These are phyloP conservation scores for Naganishia vishniacii DNA, from an alignment of 768 basidiomycete genomes.

Conservation along the genomic window DNA sequence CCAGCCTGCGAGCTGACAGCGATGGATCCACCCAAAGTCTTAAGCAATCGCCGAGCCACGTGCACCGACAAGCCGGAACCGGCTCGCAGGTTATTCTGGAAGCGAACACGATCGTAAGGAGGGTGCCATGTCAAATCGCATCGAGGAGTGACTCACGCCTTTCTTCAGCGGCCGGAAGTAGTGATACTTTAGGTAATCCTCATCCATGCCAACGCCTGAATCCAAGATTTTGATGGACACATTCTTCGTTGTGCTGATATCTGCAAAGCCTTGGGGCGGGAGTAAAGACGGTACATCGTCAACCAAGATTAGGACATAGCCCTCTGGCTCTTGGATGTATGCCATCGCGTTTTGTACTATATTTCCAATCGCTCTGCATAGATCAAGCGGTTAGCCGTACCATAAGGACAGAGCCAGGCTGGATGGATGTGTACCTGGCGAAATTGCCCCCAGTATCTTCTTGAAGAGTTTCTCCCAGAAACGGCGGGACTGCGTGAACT, in stretches of 20 bases:
- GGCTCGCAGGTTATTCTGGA: constrained; percentile 40
- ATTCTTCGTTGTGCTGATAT: constrained; percentile 31
- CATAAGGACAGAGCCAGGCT: too few species aligned
- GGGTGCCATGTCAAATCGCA: constrained; percentile 28
- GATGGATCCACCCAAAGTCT: constrained; percentile 44
- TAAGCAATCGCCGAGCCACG: constrained; percentile 42
- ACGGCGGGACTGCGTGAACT: constrained; percentile 29
- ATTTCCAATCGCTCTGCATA: constrained; percentile 38
- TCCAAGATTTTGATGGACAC: constrained; percentile 42
- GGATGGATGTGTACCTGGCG: too few species aligned
- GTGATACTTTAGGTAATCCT: constrained; percentile 14
- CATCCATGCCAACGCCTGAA: constrained; percentile 28
- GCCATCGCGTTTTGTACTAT: constrained; percentile 42
- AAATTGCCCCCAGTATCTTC: constrained; percentile 43
- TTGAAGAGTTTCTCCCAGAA: constrained; percentile 36
- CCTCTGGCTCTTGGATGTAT: constrained; percentile 39
- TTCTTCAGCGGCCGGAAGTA: constrained; percentile 20
- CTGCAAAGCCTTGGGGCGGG: constrained; percentile 38
- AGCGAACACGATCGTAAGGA: constrained; percentile 29
- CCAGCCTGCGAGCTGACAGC: constrained; percentile 40
- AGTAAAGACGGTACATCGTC: constrained; percentile 34
- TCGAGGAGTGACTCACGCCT: not conserved
- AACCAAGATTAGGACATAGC: constrained; percentile 40
- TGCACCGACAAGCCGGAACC: constrained; percentile 37
- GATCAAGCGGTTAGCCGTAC: too few species aligned